A percentile compares a stretch with the other conserved stretches of the same genome.
Evolutionary conservation across 2,329 filamentous ascomycete species (phyloP).

Genomic region (Coniella vitis): DNA sequence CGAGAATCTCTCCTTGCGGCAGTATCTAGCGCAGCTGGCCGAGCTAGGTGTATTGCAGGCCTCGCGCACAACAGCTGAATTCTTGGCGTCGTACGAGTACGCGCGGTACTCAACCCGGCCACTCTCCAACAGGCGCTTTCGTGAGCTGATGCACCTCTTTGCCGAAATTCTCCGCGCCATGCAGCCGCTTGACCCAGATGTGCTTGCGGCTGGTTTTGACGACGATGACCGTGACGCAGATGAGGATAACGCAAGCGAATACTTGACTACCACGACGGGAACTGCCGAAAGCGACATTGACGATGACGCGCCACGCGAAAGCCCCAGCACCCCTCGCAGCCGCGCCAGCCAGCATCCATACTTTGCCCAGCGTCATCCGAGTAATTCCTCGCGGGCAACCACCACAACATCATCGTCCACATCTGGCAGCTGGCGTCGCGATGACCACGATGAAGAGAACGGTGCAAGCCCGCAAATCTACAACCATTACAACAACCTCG

Average conservation of each 20-base stretch:
- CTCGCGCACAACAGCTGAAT: conserved; percentile 45
- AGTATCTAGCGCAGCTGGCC: conserved; percentile 69
- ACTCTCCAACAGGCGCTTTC: conserved; percentile 65
- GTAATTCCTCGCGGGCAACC: conserved; percentile 14
- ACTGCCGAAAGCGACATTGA: conserved; percentile 35
- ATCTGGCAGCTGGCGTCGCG: conserved; percentile 6
- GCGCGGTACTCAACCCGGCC: conserved; percentile 73
- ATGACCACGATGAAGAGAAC: background rate
- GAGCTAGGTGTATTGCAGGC: conserved; percentile 54
- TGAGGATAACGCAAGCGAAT: too few relatives aligned
- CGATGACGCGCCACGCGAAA: conserved; percentile 36
- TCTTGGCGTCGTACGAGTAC: conserved; percentile 72
- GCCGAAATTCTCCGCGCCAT: conserved; percentile 73
- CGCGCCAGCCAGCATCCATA: conserved; percentile 1
- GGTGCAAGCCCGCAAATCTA: conserved; percentile 6
- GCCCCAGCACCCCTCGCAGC: conserved; percentile 33
- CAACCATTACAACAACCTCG: too few relatives aligned
- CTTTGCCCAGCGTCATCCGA: conserved; percentile 12
- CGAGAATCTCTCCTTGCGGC: conserved; percentile 64
- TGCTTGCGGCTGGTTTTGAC: conserved; percentile 33
- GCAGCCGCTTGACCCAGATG: conserved; percentile 51
- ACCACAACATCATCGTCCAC: conserved; percentile 6
- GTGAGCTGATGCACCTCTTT: conserved; percentile 75
- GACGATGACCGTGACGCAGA: conserved; percentile 24
- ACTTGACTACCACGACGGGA: too few relatives aligned